Conservation (phyloP, 106 monocot genomes). For the Allium fistulosum region DNA sequence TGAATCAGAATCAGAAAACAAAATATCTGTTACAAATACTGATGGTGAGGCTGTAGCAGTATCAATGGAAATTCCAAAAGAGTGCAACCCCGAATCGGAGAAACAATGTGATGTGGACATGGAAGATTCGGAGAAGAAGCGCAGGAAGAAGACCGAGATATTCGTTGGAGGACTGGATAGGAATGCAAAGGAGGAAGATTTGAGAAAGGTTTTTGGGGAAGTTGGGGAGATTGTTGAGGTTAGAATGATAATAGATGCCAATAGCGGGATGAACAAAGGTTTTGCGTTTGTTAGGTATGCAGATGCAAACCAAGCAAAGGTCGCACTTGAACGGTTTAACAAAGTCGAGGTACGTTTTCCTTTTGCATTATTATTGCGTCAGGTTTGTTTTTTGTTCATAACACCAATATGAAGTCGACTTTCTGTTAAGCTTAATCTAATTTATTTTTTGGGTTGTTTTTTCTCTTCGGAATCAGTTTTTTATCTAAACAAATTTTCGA, state of each 20-base stretch:
- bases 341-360: constrained; percentile 68
- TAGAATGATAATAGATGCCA: constrained; percentile 61
- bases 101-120: constrained; percentile 14
- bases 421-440: too few species aligned
- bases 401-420: too few species aligned
- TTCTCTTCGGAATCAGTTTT: too few species aligned
- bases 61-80: too few species aligned
- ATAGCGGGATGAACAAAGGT: constrained; percentile 79
- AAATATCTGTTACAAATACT: too few species aligned
- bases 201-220: constrained; percentile 59
- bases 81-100: neutral
- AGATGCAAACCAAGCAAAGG: constrained; percentile 54
- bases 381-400: too few species aligned
- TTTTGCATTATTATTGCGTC: too few species aligned
- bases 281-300: constrained; percentile 73
- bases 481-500: too few species aligned
- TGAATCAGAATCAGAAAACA: too few species aligned
- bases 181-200: constrained; percentile 72
- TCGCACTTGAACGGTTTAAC: constrained; percentile 50
- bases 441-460: too few species aligned
- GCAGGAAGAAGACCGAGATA: constrained; percentile 72
- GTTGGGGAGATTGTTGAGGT: constrained; percentile 76
- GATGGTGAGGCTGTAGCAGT: too few species aligned
- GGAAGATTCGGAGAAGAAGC: constrained; percentile 42
- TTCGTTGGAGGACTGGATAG: constrained; percentile 79